Percentiles rank a stretch among this genome's conserved stretches.
These are phyloP conservation scores for Gymnopilus dilepis DNA, from an alignment of 768 basidiomycete species.

Conservation along the genomic window DNA sequence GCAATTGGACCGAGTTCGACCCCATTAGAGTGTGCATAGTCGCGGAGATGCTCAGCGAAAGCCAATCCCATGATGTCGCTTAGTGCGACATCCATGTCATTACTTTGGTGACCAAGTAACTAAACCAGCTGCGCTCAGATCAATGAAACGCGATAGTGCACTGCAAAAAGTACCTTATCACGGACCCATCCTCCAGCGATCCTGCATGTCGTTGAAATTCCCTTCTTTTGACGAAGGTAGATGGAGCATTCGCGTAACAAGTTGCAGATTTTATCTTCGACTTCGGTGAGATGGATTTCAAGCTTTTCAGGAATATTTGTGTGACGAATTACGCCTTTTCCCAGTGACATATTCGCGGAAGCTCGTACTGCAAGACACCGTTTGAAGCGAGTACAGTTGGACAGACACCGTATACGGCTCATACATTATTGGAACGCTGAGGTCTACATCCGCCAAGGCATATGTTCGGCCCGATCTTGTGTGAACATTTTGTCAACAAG, in stretches of 20 bases:
- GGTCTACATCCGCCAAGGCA: too few relatives aligned
- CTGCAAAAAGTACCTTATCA: slow-evolving; percentile 77
- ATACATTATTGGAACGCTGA: not conserved
- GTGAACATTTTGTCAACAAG: too few relatives aligned
- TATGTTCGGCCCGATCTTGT: too few relatives aligned
- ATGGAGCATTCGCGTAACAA: slow-evolving; percentile 82
- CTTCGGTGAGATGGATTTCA: slow-evolving; percentile 63
- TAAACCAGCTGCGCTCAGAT: slow-evolving; percentile 32
- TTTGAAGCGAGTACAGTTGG: not conserved
- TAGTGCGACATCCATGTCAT: slow-evolving; percentile 94
- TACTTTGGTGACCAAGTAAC: slow-evolving; percentile 82
- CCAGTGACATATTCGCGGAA: slow-evolving; percentile 19
- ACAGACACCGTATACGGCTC: not conserved
- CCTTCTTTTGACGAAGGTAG: slow-evolving; percentile 55
- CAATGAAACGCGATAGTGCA: slow-evolving; percentile 3
- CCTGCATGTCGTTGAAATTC: slow-evolving; percentile 70
- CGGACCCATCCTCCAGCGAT: slow-evolving; percentile 99
- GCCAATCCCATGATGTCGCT: slow-evolving; percentile 87
- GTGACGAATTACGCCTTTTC: slow-evolving; percentile 20
- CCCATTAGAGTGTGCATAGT: slow-evolving; percentile 58
- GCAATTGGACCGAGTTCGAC: slow-evolving; percentile 65
- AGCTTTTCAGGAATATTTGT: slow-evolving; percentile 30
- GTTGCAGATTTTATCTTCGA: slow-evolving; percentile 71
- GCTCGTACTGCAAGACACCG: not conserved
- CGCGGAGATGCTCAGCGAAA: slow-evolving; percentile 82